Evolutionary conservation across 768 basidiomycete genomes (phyloP).

Genomic region (Hydnum rufescens): DNA sequence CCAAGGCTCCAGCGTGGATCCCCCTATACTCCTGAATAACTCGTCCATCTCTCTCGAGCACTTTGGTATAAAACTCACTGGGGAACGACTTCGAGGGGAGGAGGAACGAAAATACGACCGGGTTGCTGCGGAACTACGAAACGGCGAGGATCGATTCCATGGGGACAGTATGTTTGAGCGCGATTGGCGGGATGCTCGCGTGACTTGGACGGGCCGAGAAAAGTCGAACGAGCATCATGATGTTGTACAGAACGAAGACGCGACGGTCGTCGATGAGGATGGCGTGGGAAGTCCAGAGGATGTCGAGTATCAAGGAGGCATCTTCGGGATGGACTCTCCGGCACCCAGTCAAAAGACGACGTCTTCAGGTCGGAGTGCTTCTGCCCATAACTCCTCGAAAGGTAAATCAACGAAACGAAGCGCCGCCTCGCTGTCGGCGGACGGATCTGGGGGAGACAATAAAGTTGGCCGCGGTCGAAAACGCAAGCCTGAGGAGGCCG

Average conservation of each 20-base stretch:
- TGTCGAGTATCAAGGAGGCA: neutral
- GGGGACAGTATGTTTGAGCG: slow-evolving; percentile 8
- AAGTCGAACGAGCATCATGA: neutral
- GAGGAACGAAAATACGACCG: neutral
- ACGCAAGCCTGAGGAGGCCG: neutral
- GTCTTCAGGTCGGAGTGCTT: too few species aligned
- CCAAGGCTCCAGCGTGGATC: neutral
- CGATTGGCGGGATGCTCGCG: slow-evolving; percentile 9
- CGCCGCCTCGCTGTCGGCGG: too few species aligned
- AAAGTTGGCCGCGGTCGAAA: neutral
- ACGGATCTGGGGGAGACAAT: too few species aligned
- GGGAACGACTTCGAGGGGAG: neutral
- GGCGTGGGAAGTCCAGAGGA: neutral
- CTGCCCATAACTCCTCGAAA: too few species aligned
- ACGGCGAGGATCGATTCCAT: slow-evolving; percentile 4
- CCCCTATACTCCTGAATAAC: slow-evolving; percentile 1
- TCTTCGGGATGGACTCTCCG: neutral
- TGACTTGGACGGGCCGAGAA: neutral
- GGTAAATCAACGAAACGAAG: too few species aligned
- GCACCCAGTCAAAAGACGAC: too few species aligned
- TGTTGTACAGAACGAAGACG: neutral
- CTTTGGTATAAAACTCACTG: slow-evolving; percentile 5
- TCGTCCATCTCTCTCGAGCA: slow-evolving; percentile 8
- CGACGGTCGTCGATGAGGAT: neutral
- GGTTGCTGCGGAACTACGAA: neutral